Conservation (phyloP, 2,329 filamentous ascomycete species). For the Botrytis medusae region DNA sequence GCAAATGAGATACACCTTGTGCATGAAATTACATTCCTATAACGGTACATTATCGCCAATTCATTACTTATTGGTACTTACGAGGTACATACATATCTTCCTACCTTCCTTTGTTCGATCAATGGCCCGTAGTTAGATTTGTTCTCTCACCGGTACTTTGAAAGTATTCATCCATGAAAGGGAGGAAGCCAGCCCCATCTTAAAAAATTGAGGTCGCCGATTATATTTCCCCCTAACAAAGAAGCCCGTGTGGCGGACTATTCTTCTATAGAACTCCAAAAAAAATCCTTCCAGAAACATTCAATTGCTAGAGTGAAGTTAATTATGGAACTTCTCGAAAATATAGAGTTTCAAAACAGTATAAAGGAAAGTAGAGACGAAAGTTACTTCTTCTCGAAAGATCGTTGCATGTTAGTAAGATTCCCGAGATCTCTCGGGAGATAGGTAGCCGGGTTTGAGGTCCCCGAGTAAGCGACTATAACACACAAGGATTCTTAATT, state of each 20-base stretch:
- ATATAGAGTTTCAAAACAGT: neutral
- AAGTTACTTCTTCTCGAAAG: neutral
- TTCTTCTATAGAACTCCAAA: neutral
- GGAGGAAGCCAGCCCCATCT: slow-evolving; percentile 12
- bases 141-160: slow-evolving; percentile 1
- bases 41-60: neutral
- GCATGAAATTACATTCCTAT: slow-evolving; percentile 11
- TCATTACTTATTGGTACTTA: slow-evolving; percentile 7
- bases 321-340: neutral
- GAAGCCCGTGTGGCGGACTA: neutral
- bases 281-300: neutral
- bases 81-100: slow-evolving; percentile 7
- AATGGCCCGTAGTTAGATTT: neutral
- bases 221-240: slow-evolving; percentile 17
- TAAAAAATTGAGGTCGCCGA: slow-evolving; percentile 21
- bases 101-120: slow-evolving; percentile 4
- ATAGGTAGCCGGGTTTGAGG: slow-evolving; percentile 20
- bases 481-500: neutral
- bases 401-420: slow-evolving; percentile 9
- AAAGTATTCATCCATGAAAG: slow-evolving; percentile 1
- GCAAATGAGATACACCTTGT: slow-evolving; percentile 5
- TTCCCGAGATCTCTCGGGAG: slow-evolving; percentile 24
- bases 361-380: neutral
- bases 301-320: neutral
- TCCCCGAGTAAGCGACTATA: slow-evolving; percentile 19